Evolutionary conservation across 345 rosid species (phyloP), one percentile per base, ranked within the genome.

Genomic region (Salix brachista): DNA sequence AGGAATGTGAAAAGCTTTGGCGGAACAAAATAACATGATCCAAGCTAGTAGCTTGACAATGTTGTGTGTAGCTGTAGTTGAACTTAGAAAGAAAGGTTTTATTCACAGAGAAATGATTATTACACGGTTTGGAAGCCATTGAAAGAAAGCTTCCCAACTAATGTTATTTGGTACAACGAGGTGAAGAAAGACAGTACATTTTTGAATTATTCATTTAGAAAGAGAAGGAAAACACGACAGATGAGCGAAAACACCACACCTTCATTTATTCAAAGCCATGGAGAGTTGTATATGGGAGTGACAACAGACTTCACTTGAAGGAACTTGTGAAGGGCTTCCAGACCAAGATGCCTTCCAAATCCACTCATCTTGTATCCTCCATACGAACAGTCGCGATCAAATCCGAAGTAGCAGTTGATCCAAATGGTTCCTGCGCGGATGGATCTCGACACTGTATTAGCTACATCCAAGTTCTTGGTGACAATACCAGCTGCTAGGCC

Each of bases 301-400:
- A 88, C 84, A 10, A 94, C 85, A 26, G 95, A 84, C 82, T 94
- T 92, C 73, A 82, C 77, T 2, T 89, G 92, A 36, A 92, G 86
- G 65, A 84, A 91, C 87, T 85, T 85, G 1, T 89, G 75, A 0
- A 94, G 75, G 10, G 89, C 91, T 32, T 91, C 93, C 75, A 90
- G 2, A 7, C 98, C 98, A 6, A 69, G 66, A 14, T 91, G 97
- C 30, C 85, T 89, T 60, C 91, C 96, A 44, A 85, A 86, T 0
- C 96, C 96, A 37, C 97, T 94, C 88, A 82, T 78, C 78, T 90
- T 90, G 75, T 77, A 90, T 25, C 97, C 98, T 73, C 97, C 97
- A 11, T 65, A 91, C 14, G 97, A 90, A 30, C 84, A 81, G 36
- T 90, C 97, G 0, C 39, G 16, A 26, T 92, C 94, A 26, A 94